A percentile compares a stretch with the other conserved stretches of the same genome.
Evolutionary conservation across 1,284 basidiomycete species (phyloP).

Genomic region (Coniferiporia weirii): DNA sequence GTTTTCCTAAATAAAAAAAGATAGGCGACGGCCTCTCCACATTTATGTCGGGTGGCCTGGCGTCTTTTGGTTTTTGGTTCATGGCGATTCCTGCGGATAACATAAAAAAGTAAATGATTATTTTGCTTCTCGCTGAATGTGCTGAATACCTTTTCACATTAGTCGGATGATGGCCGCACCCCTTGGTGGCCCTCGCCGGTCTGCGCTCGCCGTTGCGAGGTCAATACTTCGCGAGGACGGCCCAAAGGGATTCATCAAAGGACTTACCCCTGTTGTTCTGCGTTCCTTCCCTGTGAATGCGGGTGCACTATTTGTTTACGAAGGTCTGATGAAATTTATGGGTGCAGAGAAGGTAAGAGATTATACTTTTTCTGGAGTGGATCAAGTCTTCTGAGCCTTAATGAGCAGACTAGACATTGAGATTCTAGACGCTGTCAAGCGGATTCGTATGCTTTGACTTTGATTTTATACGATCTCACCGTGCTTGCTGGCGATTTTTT

Average conservation of each 20-base stretch:
- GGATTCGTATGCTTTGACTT: conserved; percentile 8
- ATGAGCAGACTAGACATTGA: conserved; percentile 13
- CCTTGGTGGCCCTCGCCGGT: conserved; percentile 38
- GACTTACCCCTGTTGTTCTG: conserved; percentile 53
- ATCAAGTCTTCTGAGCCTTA: background rate
- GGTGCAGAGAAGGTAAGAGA: conserved; percentile 56
- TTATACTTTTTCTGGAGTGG: background rate
- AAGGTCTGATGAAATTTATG: conserved; percentile 57
- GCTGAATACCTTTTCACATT: conserved; percentile 5
- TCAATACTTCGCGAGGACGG: conserved; percentile 49
- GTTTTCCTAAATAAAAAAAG: conserved; percentile 26
- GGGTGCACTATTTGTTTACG: conserved; percentile 67
- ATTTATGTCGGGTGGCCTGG: conserved; percentile 66
- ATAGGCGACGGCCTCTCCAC: conserved; percentile 60
- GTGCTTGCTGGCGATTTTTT: too few species aligned
- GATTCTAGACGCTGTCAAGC: too few species aligned
- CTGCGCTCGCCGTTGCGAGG: conserved; percentile 43
- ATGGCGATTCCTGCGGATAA: conserved; percentile 75
- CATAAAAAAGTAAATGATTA: conserved; percentile 59
- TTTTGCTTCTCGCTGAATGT: conserved; percentile 9
- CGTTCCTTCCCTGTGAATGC: conserved; percentile 72
- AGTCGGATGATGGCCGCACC: conserved; percentile 60
- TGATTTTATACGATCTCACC: background rate
- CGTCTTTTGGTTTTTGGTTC: conserved; percentile 58
- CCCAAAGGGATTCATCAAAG: conserved; percentile 55